Conservation (phyloP, 2,329 filamentous ascomycete genomes). For the Akanthomyces muscarius region DNA sequence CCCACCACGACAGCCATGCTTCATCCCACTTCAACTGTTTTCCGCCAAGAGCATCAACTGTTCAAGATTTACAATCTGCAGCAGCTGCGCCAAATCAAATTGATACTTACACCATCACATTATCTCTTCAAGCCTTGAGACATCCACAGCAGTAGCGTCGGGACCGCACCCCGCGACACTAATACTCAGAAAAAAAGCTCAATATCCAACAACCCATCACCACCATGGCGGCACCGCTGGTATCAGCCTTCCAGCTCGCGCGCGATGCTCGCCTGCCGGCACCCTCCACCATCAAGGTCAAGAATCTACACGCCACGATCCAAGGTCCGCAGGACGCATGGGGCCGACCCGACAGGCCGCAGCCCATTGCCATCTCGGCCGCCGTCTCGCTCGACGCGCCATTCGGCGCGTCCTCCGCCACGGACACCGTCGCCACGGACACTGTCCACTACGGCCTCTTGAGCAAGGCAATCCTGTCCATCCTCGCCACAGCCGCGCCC, state of each 20-base stretch:
- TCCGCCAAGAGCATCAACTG: no score
- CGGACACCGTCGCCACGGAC: slow-evolving; percentile 61
- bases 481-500: slow-evolving; percentile 33
- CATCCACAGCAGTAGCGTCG: no score
- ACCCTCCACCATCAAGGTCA: slow-evolving; percentile 52
- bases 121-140: not conserved
- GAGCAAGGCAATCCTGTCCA: slow-evolving; percentile 59
- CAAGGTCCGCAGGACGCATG: slow-evolving; percentile 63
- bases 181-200: not conserved
- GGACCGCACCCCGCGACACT: not conserved
- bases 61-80: no score
- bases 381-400: slow-evolving; percentile 51
- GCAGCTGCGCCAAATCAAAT: not conserved
- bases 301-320: slow-evolving; percentile 56
- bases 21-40: not conserved
- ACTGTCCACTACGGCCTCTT: slow-evolving; percentile 73
- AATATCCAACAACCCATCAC: not conserved
- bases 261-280: slow-evolving; percentile 3
- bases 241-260: not conserved
- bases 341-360: slow-evolving; percentile 55
- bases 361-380: slow-evolving; percentile 60
- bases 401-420: slow-evolving; percentile 55
- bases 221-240: slow-evolving; percentile 9
- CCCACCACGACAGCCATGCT: not conserved
- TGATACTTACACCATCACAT: not conserved